phyloP scores from a whole-genome alignment of 441 rosid genomes.

The Isatis lusitanica region DNA sequence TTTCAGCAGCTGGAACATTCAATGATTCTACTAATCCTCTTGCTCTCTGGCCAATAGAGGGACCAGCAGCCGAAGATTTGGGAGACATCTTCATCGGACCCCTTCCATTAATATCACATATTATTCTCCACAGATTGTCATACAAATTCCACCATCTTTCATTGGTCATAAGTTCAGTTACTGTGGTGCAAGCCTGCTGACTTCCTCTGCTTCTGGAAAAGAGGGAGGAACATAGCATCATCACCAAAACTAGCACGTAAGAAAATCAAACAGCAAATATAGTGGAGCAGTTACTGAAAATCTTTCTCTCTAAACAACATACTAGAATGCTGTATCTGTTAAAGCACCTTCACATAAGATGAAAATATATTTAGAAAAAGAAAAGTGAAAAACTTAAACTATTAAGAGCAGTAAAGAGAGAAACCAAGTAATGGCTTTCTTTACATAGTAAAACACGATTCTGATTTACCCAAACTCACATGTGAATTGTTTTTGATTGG shows the following conservation, averaged over 20 bases:
- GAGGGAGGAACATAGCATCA: slow-evolving; percentile 28
- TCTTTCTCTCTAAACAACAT: neutral
- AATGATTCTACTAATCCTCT: slow-evolving; percentile 97
- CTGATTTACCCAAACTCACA: slow-evolving; percentile 11
- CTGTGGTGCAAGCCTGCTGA: slow-evolving; percentile 44
- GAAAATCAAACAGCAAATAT: neutral
- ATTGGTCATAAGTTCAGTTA: slow-evolving; percentile 50
- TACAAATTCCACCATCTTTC: slow-evolving; percentile 91
- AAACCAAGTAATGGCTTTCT: neutral
- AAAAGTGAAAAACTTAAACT: neutral
- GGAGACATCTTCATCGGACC: slow-evolving; percentile 76
- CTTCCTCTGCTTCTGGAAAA: slow-evolving; percentile 50
- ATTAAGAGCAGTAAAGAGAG: slow-evolving; percentile 14
- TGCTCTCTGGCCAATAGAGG: slow-evolving; percentile 97
- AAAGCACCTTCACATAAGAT: slow-evolving; percentile 3
- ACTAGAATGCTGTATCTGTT: slow-evolving; percentile 6
- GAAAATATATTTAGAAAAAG: neutral
- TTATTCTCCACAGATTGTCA: slow-evolving; percentile 86
- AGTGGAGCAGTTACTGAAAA: slow-evolving; percentile 6
- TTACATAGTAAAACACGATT: neutral
- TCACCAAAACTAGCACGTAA: slow-evolving; percentile 27
- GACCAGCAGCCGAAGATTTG: slow-evolving; percentile 64
- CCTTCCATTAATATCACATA: slow-evolving; percentile 85
- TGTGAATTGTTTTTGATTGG: neutral
- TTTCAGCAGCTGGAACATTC: slow-evolving; percentile 98